A percentile compares a stretch with the other conserved stretches of the same genome.
Evolutionary conservation across 73 alveolate species (phyloP).

Genomic region (Uronychia binucleata): DNA sequence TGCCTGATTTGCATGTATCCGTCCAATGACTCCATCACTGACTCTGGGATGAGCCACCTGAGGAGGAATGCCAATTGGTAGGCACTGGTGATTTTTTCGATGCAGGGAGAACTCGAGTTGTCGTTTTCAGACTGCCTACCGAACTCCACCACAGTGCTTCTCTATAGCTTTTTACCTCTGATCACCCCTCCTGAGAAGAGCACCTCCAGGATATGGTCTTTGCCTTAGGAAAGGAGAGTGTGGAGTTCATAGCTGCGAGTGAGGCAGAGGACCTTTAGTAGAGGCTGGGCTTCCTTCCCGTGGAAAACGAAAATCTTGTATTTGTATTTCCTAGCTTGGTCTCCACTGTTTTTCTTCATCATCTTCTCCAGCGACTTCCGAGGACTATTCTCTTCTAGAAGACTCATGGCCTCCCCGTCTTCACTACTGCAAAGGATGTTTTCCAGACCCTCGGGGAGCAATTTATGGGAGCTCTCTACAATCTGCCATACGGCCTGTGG

Average conservation of each 20-base stretch:
- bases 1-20: not conserved
- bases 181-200: constrained; percentile 93
- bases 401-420: not conserved
- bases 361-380: not conserved
- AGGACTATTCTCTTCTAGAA: not conserved
- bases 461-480: constrained; percentile 87
- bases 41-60: constrained; percentile 87
- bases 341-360: not conserved
- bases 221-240: constrained; percentile 63
- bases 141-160: constrained; percentile 71
- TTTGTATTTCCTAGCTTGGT: constrained; percentile 7
- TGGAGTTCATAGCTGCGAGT: constrained; percentile 95
- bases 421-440: constrained; percentile 54
- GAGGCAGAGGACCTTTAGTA: constrained; percentile 86
- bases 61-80: constrained; percentile 93
- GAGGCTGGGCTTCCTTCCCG: constrained; percentile 92
- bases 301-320: constrained; percentile 97
- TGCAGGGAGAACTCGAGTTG: constrained; percentile 71
- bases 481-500: constrained; percentile 92
- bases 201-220: constrained; percentile 63
- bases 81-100: constrained; percentile 77
- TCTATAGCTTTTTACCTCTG: constrained; percentile 78
- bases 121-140: constrained; percentile 16
- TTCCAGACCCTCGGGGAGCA: constrained; percentile 97
- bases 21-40: not conserved